phyloP scores from a whole-genome alignment of 2,329 filamentous ascomycete genomes.

The Aspergillus sp. region DNA sequence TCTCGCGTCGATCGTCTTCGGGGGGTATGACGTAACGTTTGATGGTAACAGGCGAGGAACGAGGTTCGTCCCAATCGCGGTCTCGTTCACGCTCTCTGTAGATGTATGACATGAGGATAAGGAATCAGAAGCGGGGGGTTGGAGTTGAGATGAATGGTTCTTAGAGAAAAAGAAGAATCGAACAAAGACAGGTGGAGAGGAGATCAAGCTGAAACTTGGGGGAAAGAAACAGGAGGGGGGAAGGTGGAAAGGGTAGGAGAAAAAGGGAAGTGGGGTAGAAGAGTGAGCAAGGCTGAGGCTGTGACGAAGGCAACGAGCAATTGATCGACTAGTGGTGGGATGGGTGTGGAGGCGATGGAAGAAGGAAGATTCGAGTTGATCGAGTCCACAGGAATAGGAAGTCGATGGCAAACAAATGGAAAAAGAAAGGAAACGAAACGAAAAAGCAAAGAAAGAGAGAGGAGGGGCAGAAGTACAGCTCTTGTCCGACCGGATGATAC shows the following conservation, averaged over 20 bases:
- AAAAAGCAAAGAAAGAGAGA: conserved; percentile 4
- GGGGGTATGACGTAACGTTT: conserved; percentile 56
- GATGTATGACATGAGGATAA: conserved; percentile 29
- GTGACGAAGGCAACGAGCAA: neutral
- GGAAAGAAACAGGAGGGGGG: neutral
- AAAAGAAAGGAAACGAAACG: conserved; percentile 5
- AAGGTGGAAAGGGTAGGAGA: conserved; percentile 8
- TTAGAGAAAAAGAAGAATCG: neutral
- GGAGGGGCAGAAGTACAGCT: neutral
- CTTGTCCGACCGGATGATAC: neutral
- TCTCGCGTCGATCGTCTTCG: conserved; percentile 40
- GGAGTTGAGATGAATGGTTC: neutral
- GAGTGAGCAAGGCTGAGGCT: conserved; percentile 9
- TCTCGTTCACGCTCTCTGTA: conserved; percentile 42
- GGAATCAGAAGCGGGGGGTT: neutral
- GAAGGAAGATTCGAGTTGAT: neutral
- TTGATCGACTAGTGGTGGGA: neutral
- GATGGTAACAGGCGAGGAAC: conserved; percentile 46
- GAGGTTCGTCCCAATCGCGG: conserved; percentile 44
- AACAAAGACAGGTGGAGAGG: neutral
- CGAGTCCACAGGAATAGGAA: conserved; percentile 5
- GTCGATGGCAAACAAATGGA: conserved; percentile 6
- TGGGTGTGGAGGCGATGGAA: neutral
- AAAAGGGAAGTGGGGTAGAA: conserved; percentile 10
- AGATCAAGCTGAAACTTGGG: neutral